Conservation (phyloP, 345 rosid genomes). For the Gynandropsis gynandra region DNA sequence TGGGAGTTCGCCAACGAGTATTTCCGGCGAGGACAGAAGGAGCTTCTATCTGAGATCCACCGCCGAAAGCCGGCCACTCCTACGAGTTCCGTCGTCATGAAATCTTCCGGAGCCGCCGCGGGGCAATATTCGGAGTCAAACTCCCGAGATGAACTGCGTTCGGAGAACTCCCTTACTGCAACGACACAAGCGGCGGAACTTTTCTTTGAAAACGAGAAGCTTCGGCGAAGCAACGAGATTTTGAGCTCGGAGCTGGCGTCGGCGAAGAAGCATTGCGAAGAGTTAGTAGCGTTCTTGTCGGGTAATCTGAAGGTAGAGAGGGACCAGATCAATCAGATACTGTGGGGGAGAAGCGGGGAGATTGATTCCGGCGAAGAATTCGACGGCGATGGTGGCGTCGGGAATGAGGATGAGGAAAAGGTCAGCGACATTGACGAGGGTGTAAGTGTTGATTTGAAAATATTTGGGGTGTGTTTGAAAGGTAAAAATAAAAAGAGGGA, state of each 20-base stretch:
- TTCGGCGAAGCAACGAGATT: slow-evolving; percentile 52
- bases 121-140: too few relatives aligned
- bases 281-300: slow-evolving; percentile 42
- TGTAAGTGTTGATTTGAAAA: slow-evolving; percentile 32
- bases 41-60: slow-evolving; percentile 34
- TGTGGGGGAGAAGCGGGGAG: slow-evolving; percentile 33
- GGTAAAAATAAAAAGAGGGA: slow-evolving; percentile 36
- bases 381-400: slow-evolving; percentile 10
- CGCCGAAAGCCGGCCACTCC: slow-evolving; percentile 41
- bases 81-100: not conserved
- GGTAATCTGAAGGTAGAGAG: slow-evolving; percentile 46
- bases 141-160: slow-evolving; percentile 45
- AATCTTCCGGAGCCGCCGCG: too few relatives aligned
- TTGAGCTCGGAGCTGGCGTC: slow-evolving; percentile 51
- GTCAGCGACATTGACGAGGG: slow-evolving; percentile 19
- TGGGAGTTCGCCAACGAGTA: slow-evolving; percentile 62
- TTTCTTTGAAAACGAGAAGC: slow-evolving; percentile 55
- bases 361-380: not conserved
- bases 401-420: not conserved
- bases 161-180: slow-evolving; percentile 51
- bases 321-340: slow-evolving; percentile 53
- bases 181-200: slow-evolving; percentile 27
- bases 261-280: slow-evolving; percentile 55
- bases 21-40: slow-evolving; percentile 42
- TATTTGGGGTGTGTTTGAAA: slow-evolving; percentile 61